Percentiles rank a stretch among this genome's conserved stretches.
These are phyloP conservation scores for Amborella trichopoda DNA, from an alignment of 164 flowering plant species.

Conservation along the genomic window DNA sequence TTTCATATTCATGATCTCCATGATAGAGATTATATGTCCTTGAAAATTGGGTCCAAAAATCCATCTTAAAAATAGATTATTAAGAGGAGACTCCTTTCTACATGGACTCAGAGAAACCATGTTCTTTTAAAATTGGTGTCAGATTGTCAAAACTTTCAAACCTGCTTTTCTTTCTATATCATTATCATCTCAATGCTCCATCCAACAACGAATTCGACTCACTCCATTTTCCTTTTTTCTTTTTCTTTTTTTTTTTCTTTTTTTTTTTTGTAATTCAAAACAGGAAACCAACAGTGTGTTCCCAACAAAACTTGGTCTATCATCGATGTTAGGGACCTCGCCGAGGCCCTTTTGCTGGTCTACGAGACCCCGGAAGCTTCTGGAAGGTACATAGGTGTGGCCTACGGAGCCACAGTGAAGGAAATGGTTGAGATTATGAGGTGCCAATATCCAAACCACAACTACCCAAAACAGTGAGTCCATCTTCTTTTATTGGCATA, in stretches of 20 bases:
- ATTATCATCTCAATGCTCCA: not conserved
- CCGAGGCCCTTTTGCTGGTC: slow-evolving; percentile 6
- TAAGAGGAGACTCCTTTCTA: too few species aligned
- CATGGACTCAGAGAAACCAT: too few species aligned
- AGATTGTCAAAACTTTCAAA: too few species aligned
- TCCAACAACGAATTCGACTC: not conserved
- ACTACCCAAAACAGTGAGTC: slow-evolving; percentile 10
- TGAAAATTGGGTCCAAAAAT: too few species aligned
- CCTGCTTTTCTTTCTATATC: not conserved
- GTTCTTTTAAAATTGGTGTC: too few species aligned
- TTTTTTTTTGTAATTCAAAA: not conserved
- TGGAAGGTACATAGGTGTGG: slow-evolving; percentile 10
- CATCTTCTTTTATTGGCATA: too few species aligned
- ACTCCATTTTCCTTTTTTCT: not conserved
- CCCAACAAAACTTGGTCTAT: slow-evolving; percentile 1
- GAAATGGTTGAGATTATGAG: slow-evolving; percentile 9
- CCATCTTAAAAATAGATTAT: too few species aligned
- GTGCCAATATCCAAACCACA: slow-evolving; percentile 10
- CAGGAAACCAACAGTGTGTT: slow-evolving; percentile 4
- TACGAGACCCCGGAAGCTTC: slow-evolving; percentile 15
- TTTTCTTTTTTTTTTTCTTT: not conserved
- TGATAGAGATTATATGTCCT: too few species aligned
- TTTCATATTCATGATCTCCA: too few species aligned
- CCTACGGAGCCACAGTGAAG: not conserved
- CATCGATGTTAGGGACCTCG: slow-evolving; percentile 8